Evolutionary conservation across 768 basidiomycete genomes (phyloP).

Genomic region (Leccinum uliginosum): DNA sequence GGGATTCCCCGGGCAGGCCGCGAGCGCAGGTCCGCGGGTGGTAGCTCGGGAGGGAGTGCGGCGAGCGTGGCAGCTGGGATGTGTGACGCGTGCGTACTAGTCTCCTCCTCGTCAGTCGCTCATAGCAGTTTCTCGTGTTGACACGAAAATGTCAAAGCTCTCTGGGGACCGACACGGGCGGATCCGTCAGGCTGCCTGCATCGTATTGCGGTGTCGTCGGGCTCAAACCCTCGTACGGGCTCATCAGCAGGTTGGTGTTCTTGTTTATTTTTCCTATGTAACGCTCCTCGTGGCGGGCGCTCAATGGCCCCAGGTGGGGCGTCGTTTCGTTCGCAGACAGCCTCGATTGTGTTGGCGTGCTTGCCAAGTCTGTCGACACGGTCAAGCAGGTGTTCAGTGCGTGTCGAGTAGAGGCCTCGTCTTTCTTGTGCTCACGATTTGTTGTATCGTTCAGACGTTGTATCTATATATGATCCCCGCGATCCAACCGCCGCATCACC

Average conservation of each 20-base stretch:
- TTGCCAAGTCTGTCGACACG: slow-evolving; percentile 51
- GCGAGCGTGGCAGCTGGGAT: slow-evolving; percentile 85
- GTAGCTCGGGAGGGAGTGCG: slow-evolving; percentile 93
- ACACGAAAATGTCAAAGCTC: slow-evolving; percentile 48
- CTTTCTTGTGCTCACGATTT: slow-evolving; percentile 1
- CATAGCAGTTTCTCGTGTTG: neutral
- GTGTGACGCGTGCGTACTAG: slow-evolving; percentile 67
- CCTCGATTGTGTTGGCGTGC: slow-evolving; percentile 87
- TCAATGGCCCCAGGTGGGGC: slow-evolving; percentile 61
- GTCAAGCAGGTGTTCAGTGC: slow-evolving; percentile 61
- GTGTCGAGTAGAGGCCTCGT: neutral
- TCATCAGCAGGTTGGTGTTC: slow-evolving; percentile 70
- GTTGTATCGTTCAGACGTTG: slow-evolving; percentile 21
- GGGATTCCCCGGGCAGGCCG: slow-evolving; percentile 22
- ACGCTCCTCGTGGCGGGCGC: neutral
- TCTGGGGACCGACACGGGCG: slow-evolving; percentile 92
- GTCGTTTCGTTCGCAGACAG: slow-evolving; percentile 93
- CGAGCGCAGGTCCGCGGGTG: slow-evolving; percentile 70
- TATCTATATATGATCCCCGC: slow-evolving; percentile 49
- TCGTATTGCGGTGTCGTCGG: slow-evolving; percentile 92
- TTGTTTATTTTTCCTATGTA: neutral
- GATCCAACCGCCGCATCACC: slow-evolving; percentile 71
- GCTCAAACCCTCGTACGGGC: slow-evolving; percentile 91
- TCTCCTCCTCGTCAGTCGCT: slow-evolving; percentile 7
- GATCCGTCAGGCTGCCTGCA: slow-evolving; percentile 89